Conservation (phyloP, 2,329 filamentous ascomycete genomes). For the Helminthosporium solani region DNA sequence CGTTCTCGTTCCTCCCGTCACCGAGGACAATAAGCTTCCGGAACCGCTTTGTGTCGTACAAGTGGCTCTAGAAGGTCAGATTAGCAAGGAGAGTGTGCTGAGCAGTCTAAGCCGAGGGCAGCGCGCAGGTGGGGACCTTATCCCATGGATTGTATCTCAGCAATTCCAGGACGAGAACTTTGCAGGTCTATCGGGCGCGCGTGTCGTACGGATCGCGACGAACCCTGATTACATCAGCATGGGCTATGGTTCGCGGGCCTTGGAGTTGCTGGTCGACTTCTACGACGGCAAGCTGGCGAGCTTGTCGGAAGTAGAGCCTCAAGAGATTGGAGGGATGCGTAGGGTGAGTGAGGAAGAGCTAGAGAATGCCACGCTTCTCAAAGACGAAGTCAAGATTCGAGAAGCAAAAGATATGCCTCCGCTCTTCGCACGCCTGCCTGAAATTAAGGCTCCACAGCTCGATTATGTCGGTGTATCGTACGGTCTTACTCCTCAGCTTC, state of each 20-base stretch:
- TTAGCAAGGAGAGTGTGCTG: slow-evolving; percentile 88
- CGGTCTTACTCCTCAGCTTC: slow-evolving; percentile 80
- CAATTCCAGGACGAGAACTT: slow-evolving; percentile 99
- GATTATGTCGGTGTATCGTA: slow-evolving; percentile 97
- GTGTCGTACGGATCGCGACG: slow-evolving; percentile 91
- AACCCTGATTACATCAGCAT: slow-evolving; percentile 90
- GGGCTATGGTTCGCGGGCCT: slow-evolving; percentile 89
- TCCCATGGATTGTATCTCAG: slow-evolving; percentile 95
- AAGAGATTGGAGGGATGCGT: slow-evolving; percentile 62
- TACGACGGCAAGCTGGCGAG: slow-evolving; percentile 91
- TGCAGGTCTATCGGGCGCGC: slow-evolving; percentile 85
- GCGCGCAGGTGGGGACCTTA: slow-evolving; percentile 86
- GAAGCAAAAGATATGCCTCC: slow-evolving; percentile 92
- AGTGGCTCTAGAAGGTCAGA: slow-evolving; percentile 89
- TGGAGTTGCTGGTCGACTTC: slow-evolving; percentile 85
- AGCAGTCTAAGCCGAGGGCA: slow-evolving; percentile 87
- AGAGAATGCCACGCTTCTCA: slow-evolving; percentile 70
- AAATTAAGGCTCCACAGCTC: slow-evolving; percentile 74
- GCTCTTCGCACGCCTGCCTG: slow-evolving; percentile 82
- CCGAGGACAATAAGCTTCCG: slow-evolving; percentile 76
- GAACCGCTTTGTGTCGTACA: slow-evolving; percentile 95
- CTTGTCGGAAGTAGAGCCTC: slow-evolving; percentile 69
- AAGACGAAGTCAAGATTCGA: slow-evolving; percentile 85
- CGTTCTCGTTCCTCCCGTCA: slow-evolving; percentile 83
- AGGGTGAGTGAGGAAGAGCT: slow-evolving; percentile 82